Base-by-base conservation (phyloP, 257 asterid species). In the Sherardia arvensis region DNA sequence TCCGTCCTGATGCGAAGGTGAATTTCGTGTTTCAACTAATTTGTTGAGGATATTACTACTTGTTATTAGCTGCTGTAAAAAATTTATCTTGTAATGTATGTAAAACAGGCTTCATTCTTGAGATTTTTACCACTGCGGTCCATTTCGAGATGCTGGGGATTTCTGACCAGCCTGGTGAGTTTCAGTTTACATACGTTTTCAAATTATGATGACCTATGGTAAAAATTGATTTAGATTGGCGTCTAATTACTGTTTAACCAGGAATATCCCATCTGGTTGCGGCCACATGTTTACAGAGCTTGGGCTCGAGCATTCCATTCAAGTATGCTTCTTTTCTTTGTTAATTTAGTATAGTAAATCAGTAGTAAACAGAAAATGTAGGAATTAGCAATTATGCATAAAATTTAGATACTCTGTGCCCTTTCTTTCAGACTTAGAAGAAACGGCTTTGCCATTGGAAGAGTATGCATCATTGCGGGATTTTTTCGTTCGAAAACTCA, bases 241-340 rank as follows among this genome's bases (percentile, higher is more conserved):
- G 8, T 23, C 71, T 64, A 62, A 77, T 33, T n/a, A 25, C 61
- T 75, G 67, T 71, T 81, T 73, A 27, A 66, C 63, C 84, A 92
- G 99, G 99, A 89, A 78, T 75, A 85, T 69, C 99, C 99, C 6
- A 18, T 83, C 48, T 92, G 88, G 94, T 68, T 92, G 72, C 87
- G 99, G 33, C 93, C 95, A n/a, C 73, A 80, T 81, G 92, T 85
- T 21, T 85, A 85, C 69, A 84, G 59, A 74, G 97, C 91, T 65
- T 92, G 99, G 99, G 91, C 99, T 65, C 82, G 95, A 34, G 99
- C 99, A 73, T 92, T 92, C 66, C 96, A 89, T 77, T 85, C 97
- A 66, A 82, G 99, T 92, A 85, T 51, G 90, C 61, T 48, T 10
- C 23, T n/a, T 66, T 48, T 36, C 53, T 36, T 59, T 20, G 26